Percentiles rank a stretch among this genome's conserved stretches.
Evolutionary conservation across 1,284 basidiomycete species (phyloP).

Genomic region (Rhodotorula sp.): DNA sequence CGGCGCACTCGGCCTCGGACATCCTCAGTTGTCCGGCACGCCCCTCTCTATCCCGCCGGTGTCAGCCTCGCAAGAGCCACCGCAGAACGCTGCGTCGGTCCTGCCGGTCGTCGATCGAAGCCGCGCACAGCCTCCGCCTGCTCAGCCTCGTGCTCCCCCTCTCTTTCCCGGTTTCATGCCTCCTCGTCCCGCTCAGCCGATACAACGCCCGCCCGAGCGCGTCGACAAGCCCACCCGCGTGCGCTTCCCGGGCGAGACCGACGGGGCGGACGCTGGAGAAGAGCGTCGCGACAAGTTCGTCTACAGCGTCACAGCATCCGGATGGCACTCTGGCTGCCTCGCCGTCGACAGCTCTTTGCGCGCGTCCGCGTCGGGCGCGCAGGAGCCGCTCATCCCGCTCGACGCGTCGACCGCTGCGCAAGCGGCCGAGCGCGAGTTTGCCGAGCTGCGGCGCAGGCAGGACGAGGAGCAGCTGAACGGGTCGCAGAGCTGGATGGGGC

Average conservation of each 20-base stretch:
- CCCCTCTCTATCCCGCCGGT: conserved; percentile 17
- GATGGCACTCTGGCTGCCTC: conserved; percentile 85
- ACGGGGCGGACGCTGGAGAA: not conserved
- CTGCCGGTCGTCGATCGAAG: not conserved
- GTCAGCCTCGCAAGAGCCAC: not conserved
- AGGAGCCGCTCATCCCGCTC: conserved; percentile 14
- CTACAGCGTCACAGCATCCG: conserved; percentile 72
- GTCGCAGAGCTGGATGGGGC: conserved; percentile 4
- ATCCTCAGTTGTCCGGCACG: conserved; percentile 47
- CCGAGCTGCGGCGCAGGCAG: not conserved
- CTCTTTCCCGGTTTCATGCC: conserved; percentile 9
- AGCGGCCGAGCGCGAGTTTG: not conserved
- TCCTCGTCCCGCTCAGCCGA: not conserved
- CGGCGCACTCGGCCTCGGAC: conserved; percentile 80
- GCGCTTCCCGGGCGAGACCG: conserved; percentile 61
- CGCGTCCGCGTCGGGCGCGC: not conserved
- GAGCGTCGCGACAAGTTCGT: conserved; percentile 59
- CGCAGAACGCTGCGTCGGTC: not conserved
- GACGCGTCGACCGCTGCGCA: not conserved
- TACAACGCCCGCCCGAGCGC: conserved; percentile 51
- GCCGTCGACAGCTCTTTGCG: conserved; percentile 62
- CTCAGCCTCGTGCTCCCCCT: not conserved
- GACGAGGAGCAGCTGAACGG: conserved; percentile 5
- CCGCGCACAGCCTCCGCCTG: not conserved
- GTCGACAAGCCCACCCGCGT: conserved; percentile 68